Base-by-base conservation (phyloP, 2,329 filamentous ascomycete genomes). In the Aureobasidium musti region DNA sequence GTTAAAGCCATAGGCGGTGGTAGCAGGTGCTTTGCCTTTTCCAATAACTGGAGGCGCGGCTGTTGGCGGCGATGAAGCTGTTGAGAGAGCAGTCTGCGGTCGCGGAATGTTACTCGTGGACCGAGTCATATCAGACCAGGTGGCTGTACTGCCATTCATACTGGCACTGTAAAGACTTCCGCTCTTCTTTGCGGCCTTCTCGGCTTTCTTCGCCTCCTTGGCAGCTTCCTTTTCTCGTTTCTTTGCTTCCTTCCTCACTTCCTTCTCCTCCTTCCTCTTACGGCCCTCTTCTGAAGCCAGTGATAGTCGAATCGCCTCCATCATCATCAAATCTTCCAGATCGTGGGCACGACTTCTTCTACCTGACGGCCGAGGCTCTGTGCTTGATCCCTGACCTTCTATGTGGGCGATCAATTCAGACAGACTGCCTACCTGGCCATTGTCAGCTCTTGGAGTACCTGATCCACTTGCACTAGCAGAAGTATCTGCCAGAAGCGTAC, bases 241-340 rank as follows among this genome's bases (percentile, higher is more conserved):
- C 81, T 96, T 97, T 1, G 89, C 89, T 67, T 94, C 90, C 74
- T 96, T 97, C 30, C 84, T 85, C 0, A 85, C 84, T 67, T 92
- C 91, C 75, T 93, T 94, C 60, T 95, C 91, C 57, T 90, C 89
- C 73, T 91, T 95, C 54, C 86, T 89, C 71, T 92, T 90, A n/a
- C 94, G 86, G 49, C 98, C 94, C 73, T 98, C 94, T 76, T 99
- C 95, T 1, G 91, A 89, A 0, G 90, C 92, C n/a, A 99, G 82
- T 56, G 92, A 97, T 35, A 97, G 78, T 45, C 95, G 85, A 56
- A 99, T 96, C 0, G 95, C 95, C 77, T 99, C 95, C 83, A 95
- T 92, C 82, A 98, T 92, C 95, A 99, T 99, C 82, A 99, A 91
- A 57, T 97, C 94, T 76, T 99, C 95, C 0, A 98, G 83, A 71